Evolutionary conservation across 345 rosid species (phyloP).

Genomic region (Citrus inodora): DNA sequence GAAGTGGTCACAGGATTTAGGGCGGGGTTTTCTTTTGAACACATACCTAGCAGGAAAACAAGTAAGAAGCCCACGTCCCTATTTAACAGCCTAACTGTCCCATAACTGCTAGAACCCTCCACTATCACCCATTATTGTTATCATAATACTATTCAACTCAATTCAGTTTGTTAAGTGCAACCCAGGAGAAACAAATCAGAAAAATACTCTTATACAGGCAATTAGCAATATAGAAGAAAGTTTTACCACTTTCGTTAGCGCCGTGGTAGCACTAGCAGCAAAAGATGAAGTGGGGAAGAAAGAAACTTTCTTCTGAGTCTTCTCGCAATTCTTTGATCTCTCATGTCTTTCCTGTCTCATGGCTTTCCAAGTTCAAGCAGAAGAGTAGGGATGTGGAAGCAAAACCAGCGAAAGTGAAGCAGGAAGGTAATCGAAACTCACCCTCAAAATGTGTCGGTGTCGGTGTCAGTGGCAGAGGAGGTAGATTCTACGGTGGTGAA

Average conservation of each 20-base stretch:
- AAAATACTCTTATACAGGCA: background rate
- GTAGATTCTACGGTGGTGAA: conserved; percentile 39
- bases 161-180: conserved; percentile 19
- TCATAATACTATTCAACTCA: conserved; percentile 1
- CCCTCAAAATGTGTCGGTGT: conserved; percentile 25
- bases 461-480: conserved; percentile 25
- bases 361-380: conserved; percentile 65
- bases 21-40: conserved; percentile 60
- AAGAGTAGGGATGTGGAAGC: conserved; percentile 36
- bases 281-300: conserved; percentile 69
- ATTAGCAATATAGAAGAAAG: background rate
- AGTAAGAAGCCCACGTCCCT: conserved; percentile 49
- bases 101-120: conserved; percentile 39
- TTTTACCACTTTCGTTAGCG: background rate
- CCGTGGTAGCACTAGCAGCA: background rate
- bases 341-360: conserved; percentile 44
- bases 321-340: conserved; percentile 46
- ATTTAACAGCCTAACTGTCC: conserved; percentile 49
- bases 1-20: conserved; percentile 54
- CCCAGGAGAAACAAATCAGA: conserved; percentile 3
- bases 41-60: conserved; percentile 6
- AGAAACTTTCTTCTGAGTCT: conserved; percentile 32
- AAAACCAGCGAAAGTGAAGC: conserved; percentile 34
- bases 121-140: conserved; percentile 12
- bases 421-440: conserved; percentile 29